Percentiles rank a stretch among this genome's conserved stretches.
Evolutionary conservation across 495 filamentous ascomycete species (phyloP).

Genomic region (Aspergillus asperescens): DNA sequence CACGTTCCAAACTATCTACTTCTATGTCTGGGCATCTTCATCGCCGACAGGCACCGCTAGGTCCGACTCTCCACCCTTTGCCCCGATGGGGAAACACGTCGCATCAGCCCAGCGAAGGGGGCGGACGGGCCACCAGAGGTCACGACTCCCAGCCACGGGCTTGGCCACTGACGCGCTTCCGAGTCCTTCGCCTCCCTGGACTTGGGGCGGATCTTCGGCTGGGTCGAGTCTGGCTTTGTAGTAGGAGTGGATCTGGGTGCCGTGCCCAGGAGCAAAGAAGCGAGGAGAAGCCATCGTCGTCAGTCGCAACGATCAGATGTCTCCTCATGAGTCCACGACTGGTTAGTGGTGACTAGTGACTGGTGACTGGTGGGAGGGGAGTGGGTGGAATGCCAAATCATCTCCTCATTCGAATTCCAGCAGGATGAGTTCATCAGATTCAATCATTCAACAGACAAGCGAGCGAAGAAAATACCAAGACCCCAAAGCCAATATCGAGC

Average conservation of each 20-base stretch:
- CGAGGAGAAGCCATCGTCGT: background rate
- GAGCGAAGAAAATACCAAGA: conserved; percentile 9
- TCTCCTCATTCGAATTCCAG: background rate
- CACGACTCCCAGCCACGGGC: conserved; percentile 1
- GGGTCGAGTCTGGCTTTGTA: conserved; percentile 13
- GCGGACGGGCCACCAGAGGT: conserved; percentile 15
- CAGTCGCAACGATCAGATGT: background rate
- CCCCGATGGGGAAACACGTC: conserved; percentile 19
- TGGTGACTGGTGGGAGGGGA: background rate
- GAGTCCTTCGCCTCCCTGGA: conserved; percentile 5
- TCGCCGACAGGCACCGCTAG: background rate
- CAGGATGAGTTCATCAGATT: background rate
- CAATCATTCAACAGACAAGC: conserved; percentile 1
- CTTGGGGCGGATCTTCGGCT: conserved; percentile 21
- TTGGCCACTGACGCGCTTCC: background rate
- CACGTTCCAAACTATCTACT: conserved; percentile 13
- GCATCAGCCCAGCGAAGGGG: conserved; percentile 7
- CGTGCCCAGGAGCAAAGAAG: conserved; percentile 14
- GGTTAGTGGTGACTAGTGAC: background rate
- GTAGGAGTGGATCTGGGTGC: conserved; percentile 21
- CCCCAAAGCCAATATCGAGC: conserved; percentile 8
- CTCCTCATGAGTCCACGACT: background rate
- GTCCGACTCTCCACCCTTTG: conserved; percentile 18
- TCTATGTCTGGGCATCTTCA: background rate
- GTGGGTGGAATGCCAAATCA: background rate